A percentile compares a stretch with the other conserved stretches of the same genome.
These are phyloP conservation scores for Candida insectalens DNA, from an alignment of 805 yeast species.

Conservation along the genomic window DNA sequence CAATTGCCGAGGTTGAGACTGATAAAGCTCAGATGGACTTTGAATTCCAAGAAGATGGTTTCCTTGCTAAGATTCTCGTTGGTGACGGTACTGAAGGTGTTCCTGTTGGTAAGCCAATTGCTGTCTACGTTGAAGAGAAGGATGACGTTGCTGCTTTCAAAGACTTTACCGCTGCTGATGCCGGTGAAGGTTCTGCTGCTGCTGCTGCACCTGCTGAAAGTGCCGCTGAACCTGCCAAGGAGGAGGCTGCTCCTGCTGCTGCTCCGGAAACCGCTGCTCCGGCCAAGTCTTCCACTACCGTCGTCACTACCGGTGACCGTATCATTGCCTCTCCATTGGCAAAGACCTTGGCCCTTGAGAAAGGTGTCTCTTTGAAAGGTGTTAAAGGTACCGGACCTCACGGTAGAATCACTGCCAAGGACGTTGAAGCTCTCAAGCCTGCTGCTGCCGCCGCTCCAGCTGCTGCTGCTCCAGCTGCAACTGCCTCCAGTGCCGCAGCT, in stretches of 20 bases:
- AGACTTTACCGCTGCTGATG: constrained; percentile 75
- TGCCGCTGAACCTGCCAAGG: constrained; percentile 19
- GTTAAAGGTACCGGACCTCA: constrained; percentile 90
- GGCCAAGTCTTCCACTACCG: constrained; percentile 25
- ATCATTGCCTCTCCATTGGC: constrained; percentile 94
- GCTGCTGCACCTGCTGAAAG: constrained; percentile 33
- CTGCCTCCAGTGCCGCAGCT: constrained; percentile 43
- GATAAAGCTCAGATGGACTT: constrained; percentile 98
- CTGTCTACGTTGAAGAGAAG: constrained; percentile 86
- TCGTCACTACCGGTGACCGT: constrained; percentile 43
- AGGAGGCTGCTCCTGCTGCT: constrained; percentile 20
- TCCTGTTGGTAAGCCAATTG: constrained; percentile 93
- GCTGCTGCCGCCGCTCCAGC: constrained; percentile 30
- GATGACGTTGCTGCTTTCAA: constrained; percentile 83
- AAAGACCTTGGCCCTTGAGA: constrained; percentile 83
- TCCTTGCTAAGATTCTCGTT: constrained; percentile 74
- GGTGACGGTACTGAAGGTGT: constrained; percentile 82
- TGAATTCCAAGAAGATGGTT: constrained; percentile 97
- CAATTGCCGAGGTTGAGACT: constrained; percentile 94
- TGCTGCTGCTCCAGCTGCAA: constrained; percentile 31
- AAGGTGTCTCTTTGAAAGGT: constrained; percentile 78
- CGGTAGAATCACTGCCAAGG: constrained; percentile 89
- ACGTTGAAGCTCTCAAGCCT: constrained; percentile 58
- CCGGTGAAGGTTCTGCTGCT: constrained; percentile 41
- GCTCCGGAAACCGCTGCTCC: constrained; percentile 16